These are phyloP conservation scores for Tilletia caries DNA, from an alignment of 1,284 basidiomycete genomes.

Conservation along the genomic window DNA sequence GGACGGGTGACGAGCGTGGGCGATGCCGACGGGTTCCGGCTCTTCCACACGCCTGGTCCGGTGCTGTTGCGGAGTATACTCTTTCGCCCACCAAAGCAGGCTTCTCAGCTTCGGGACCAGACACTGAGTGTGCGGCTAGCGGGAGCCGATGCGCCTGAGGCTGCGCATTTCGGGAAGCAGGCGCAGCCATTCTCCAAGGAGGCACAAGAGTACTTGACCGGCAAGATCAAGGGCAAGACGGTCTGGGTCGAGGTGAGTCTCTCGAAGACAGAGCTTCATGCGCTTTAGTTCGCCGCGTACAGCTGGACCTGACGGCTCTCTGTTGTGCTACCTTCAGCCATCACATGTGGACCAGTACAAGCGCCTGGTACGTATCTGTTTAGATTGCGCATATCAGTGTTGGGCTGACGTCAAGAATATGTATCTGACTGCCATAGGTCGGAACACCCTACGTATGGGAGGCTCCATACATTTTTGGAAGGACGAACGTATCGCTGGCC, in stretches of 20 bases:
- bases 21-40: conserved; percentile 51
- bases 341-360: conserved; percentile 52
- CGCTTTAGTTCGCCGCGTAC: not conserved
- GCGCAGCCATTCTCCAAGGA: conserved; percentile 50
- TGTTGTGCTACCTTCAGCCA: conserved; percentile 22
- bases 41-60: conserved; percentile 49
- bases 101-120: conserved; percentile 20
- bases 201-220: conserved; percentile 39
- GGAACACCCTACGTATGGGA: conserved; percentile 49
- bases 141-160: conserved; percentile 50
- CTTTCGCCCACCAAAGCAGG: conserved; percentile 23
- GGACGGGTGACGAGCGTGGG: conserved; percentile 46
- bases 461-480: conserved; percentile 46
- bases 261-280: no score
- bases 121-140: conserved; percentile 49
- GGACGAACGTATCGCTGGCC: conserved; percentile 45
- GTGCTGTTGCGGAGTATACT: conserved; percentile 31
- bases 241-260: conserved; percentile 25
- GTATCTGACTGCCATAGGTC: no score
- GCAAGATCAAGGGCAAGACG: conserved; percentile 25
- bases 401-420: no score
- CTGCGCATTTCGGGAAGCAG: conserved; percentile 49
- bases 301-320: not conserved
- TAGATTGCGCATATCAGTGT: not conserved
- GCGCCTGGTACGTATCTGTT: conserved; percentile 26